Base-by-base conservation (phyloP, 2,329 filamentous ascomycete genomes). In the Tolypocladium nubicola region DNA sequence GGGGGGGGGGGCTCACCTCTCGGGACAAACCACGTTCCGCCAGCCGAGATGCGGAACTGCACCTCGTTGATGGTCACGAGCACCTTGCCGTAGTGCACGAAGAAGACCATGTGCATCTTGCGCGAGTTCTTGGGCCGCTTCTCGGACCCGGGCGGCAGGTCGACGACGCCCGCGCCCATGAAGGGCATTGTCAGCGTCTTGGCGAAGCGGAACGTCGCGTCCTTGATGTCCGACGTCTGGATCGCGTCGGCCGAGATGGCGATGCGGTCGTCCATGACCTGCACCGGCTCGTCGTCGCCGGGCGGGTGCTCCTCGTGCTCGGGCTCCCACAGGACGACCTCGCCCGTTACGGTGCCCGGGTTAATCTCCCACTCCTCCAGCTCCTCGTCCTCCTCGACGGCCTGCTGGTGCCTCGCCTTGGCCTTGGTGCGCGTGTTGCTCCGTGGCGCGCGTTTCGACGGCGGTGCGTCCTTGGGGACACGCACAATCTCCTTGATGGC, bases 21-120 rank as follows among this genome's bases (percentile, higher is more conserved):
- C 30, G 94, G 94, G 60, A 99, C 92, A 71, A 96, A 92, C 81
- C 90, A 97, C 71, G 92, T 88, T 56, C 93, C 93, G 45, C 93
- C 92, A 64, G 88, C 90, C 41, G 86, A 85, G 62, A 96, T 91
- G 57, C 87, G 85, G 69, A 99, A 97, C 60, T 80, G 77, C 30
- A 82, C 87, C 62, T 88, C 83, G 62, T 88, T 84, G 53, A 96
- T 82, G 35, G 84, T 88, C 23, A 96, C 92, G 62, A 85, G 79
- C 23, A 97, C 90, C 62, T 88, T 85, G 26, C 94, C 94, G 50
- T 83, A 81, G 64, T 90, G 87, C 37, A 99, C 88, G 65, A 96
- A 97, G 71, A 97, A 97, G 1, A 89, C 86, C 87, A 99, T 94
- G 68, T 97, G 91, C 90, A 97, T 97, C 75, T 89, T 92, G 61